Evolutionary conservation across 1,139 yeast species (phyloP).

Genomic region (Suhomyces bokatorum): DNA sequence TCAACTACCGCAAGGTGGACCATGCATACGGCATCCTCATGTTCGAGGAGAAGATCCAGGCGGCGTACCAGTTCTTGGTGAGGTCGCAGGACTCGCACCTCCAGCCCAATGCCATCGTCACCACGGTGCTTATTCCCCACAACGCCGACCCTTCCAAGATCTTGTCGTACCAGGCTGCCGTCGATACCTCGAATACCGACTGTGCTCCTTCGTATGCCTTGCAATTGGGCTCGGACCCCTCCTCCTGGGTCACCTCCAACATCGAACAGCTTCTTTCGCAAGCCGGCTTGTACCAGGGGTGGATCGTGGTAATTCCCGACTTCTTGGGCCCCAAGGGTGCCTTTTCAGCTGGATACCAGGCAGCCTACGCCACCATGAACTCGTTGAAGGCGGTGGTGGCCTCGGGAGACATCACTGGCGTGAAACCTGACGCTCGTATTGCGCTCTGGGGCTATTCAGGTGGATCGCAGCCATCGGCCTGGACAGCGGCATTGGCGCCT

Average conservation of each 20-base stretch:
- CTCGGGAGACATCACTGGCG: slow-evolving; percentile 26
- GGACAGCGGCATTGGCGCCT: slow-evolving; percentile 39
- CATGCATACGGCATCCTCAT: not conserved
- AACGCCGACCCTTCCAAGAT: slow-evolving; percentile 31
- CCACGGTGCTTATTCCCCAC: slow-evolving; percentile 35
- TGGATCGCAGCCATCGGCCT: slow-evolving; percentile 35
- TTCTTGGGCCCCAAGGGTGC: slow-evolving; percentile 32
- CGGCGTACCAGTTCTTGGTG: slow-evolving; percentile 34
- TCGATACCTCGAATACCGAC: slow-evolving; percentile 29
- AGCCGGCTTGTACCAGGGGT: slow-evolving; percentile 27
- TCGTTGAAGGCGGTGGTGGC: slow-evolving; percentile 27
- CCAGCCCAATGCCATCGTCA: slow-evolving; percentile 30
- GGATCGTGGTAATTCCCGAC: slow-evolving; percentile 35
- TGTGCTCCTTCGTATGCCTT: slow-evolving; percentile 39
- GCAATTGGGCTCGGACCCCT: slow-evolving; percentile 21
- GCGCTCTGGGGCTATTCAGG: slow-evolving; percentile 41
- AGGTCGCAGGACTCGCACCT: slow-evolving; percentile 36
- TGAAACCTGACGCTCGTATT: slow-evolving; percentile 24
- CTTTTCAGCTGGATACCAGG: slow-evolving; percentile 31
- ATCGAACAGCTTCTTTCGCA: slow-evolving; percentile 14
- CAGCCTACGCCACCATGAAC: slow-evolving; percentile 33
- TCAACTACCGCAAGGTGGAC: slow-evolving; percentile 22
- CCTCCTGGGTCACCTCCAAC: slow-evolving; percentile 5
- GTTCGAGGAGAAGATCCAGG: slow-evolving; percentile 18
- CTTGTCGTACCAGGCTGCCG: slow-evolving; percentile 38